Percentiles rank a stretch among this genome's conserved stretches.
phyloP scores from a whole-genome alignment of 306 rosid species.

The Myrica gale region DNA sequence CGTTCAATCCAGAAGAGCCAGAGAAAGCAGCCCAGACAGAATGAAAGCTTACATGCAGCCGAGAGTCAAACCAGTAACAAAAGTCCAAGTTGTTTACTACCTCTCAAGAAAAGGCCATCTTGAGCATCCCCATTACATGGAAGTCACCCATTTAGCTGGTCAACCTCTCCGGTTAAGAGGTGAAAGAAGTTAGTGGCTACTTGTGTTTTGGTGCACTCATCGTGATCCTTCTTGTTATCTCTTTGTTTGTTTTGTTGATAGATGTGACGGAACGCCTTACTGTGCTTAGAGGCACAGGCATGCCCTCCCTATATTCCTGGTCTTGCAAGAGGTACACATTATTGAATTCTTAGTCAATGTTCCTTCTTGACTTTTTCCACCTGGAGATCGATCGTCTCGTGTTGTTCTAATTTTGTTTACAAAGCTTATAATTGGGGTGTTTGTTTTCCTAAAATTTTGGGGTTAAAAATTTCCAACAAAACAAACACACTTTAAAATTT shows the following conservation, averaged over 20 bases:
- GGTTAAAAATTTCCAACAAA: too few species aligned
- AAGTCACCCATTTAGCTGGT: constrained; percentile 54
- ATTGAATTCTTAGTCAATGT: not conserved
- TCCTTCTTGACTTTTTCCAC: not conserved
- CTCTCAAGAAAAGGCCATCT: constrained; percentile 78
- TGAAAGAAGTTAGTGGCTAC: not conserved
- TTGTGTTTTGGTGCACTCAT: not conserved
- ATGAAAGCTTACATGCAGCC: constrained; percentile 47
- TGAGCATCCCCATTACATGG: constrained; percentile 88
- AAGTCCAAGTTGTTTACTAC: constrained; percentile 77
- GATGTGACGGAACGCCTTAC: constrained; percentile 75
- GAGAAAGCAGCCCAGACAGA: constrained; percentile 63
- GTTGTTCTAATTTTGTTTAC: too few species aligned
- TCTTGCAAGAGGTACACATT: constrained; percentile 69
- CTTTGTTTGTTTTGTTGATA: constrained; percentile 4
- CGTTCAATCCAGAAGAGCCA: constrained; percentile 40
- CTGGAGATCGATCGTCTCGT: not conserved
- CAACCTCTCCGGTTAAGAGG: constrained; percentile 83
- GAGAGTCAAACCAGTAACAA: constrained; percentile 44
- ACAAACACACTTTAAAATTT: too few species aligned
- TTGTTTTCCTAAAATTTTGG: too few species aligned
- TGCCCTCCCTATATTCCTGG: constrained; percentile 87
- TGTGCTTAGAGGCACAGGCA: constrained; percentile 72
- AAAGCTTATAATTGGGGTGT: too few species aligned
- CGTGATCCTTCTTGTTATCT: not conserved